A percentile compares a stretch with the other conserved stretches of the same genome.
Conservation (phyloP, 805 yeast genomes). For the Wickerhamomyces chaumierensis region DNA sequence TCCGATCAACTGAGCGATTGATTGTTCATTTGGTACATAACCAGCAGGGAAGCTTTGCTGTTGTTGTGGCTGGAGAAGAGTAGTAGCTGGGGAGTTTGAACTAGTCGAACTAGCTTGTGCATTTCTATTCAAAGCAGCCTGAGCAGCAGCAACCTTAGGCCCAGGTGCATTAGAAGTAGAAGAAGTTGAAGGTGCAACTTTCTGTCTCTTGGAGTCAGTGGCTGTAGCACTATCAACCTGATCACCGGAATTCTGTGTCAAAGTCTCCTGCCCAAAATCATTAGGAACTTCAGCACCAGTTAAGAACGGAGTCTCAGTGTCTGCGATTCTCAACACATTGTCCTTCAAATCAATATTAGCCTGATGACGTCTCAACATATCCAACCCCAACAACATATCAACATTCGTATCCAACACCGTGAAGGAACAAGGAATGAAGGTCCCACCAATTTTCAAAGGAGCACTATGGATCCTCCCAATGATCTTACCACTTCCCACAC, state of each 20-base stretch:
- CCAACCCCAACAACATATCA: constrained; percentile 79
- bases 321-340: constrained; percentile 61
- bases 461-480: constrained; percentile 83
- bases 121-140: constrained; percentile 10
- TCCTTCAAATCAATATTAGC: constrained; percentile 66
- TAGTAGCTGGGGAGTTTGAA: too few species aligned
- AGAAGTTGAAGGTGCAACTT: constrained; percentile 10
- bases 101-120: too few species aligned
- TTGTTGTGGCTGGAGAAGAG: constrained; percentile 2
- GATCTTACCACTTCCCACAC: constrained; percentile 77
- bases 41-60: constrained; percentile 5
- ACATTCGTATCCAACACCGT: constrained; percentile 61
- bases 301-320: constrained; percentile 60
- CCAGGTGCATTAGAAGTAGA: too few species aligned
- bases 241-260: not conserved
- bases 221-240: not conserved
- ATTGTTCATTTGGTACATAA: constrained; percentile 21
- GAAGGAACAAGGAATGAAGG: constrained; percentile 55
- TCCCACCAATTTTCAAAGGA: constrained; percentile 65
- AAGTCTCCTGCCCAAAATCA: not conserved
- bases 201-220: not conserved
- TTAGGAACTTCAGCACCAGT: constrained; percentile 60
- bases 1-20: constrained; percentile 36
- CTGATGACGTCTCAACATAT: constrained; percentile 82
- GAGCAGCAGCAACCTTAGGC: constrained; percentile 13